Evolutionary conservation across 768 basidiomycete genomes (phyloP), one percentile per base, ranked within the genome.

Genomic region (Rhodocollybia butyracea): DNA sequence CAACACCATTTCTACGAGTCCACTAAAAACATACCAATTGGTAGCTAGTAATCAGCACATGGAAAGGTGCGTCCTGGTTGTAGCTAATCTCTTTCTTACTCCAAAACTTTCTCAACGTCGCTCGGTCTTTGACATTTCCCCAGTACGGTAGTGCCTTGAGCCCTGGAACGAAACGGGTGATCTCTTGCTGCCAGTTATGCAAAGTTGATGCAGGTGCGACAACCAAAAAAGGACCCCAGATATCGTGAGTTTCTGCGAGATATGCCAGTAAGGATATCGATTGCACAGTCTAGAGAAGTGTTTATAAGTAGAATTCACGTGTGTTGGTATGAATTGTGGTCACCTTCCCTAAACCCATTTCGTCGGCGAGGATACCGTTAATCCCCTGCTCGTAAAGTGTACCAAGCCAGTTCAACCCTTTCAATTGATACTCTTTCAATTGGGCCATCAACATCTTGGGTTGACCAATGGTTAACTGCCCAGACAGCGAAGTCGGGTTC

Each of bases 121-220:
- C 83, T 40, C 97, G 87, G 66, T 99, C 97, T 69, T 96, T 97
- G 42, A 93, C 90, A 65, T 90, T 93, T 34, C 97, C 97, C 97
- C 97, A 99, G 66, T 99, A 98, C 1, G 97, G 97, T 40, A 99
- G 73, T 3, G 94, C 94, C 68, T 98, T 98, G 48, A 99, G 80
- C 52, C 79, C 78, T 24, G 97, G 97, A 4, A 97, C 93, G 66
- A 99, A 99, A 24, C 94, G 88, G 17, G 94, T 91, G 54, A 99
- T 78, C 69, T 99, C 97, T 66, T 98, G 97, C 67, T 98, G 96
- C 97, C 97, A 99, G 65, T 98, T 98, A 70, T 98, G 96, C 57
- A 99, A 77, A 0, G 97, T 99, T 5, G 96, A 97, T 2, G 94
- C 90, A 5, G 97, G 97, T 1, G 97, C 94, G 38, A 99, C 94